phyloP scores from a whole-genome alignment of 495 filamentous ascomycete species.

The Xanthoparmelia taractica region DNA sequence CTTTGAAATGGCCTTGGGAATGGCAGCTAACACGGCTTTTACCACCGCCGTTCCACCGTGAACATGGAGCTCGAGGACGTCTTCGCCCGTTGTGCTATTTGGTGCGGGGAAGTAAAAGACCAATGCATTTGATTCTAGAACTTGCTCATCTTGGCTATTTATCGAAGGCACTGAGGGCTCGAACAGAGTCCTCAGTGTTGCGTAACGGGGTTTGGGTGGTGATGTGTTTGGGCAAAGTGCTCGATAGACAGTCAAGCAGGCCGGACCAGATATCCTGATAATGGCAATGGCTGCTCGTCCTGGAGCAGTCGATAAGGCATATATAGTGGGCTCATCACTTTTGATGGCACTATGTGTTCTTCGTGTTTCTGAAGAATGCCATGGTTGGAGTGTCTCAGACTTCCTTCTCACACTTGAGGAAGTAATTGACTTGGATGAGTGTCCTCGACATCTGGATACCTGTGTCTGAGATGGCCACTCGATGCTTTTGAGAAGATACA shows the following conservation, averaged over 20 bases:
- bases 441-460: background rate
- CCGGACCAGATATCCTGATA: slow-evolving; percentile 77
- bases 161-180: slow-evolving; percentile 41
- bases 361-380: background rate
- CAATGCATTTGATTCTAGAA: slow-evolving; percentile 76
- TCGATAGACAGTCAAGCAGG: slow-evolving; percentile 65
- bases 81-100: slow-evolving; percentile 81
- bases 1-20: slow-evolving; percentile 39
- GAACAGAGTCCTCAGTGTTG: slow-evolving; percentile 67
- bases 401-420: background rate
- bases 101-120: slow-evolving; percentile 84
- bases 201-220: slow-evolving; percentile 65
- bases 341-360: background rate
- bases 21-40: slow-evolving; percentile 72
- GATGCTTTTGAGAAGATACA: background rate
- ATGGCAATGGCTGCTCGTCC: slow-evolving; percentile 89
- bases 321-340: slow-evolving; percentile 57
- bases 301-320: slow-evolving; percentile 80
- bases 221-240: slow-evolving; percentile 59
- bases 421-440: background rate
- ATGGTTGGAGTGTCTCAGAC: background rate
- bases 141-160: slow-evolving; percentile 26
- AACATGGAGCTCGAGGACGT: slow-evolving; percentile 84
- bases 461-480: background rate
- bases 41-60: slow-evolving; percentile 89